Evolutionary conservation across 345 rosid genomes (phyloP), one percentile per base, ranked within the genome.

Genomic region (Dipteronia dyeriana): DNA sequence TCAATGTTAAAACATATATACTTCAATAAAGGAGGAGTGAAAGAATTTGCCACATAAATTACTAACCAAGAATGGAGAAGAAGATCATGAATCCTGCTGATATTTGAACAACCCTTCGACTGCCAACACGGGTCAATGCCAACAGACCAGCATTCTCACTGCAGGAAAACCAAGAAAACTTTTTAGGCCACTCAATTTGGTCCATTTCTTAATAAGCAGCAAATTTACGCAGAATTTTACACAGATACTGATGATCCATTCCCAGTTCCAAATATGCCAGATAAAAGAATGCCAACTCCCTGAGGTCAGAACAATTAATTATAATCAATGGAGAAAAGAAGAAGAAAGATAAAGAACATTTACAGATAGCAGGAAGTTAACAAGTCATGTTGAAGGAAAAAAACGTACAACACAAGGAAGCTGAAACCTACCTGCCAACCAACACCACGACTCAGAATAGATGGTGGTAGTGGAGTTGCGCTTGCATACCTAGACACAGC

Each of bases 191-290:
- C 22, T 57, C 45, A 38, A 38, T 7, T 29, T 10, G 4, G 43
- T 1, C 49, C 16, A 39, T 69, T 41, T 66, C 56, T 47, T 60
- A 51, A 68, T 12, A 34, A 57, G 49, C 41, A 5, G 14, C n/a
- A n/a, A n/a, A 47, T 16, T 59, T 67, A 20, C 38, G 73, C 25
- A 80, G 19, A 41, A 68, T 76, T 98, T 86, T 90, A 96, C 99
- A 91, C 90, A 9, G 99, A 86, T 47, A 92, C 97, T 31, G 98
- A 84, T 25, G 98, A 87, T 79, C 98, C 99, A 75, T 75, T 92
- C 49, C 97, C 99, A 56, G 98, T 94, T 85, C 99, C 99, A 80
- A 96, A 96, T 79, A 96, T 79, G 73, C 99, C 98, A 29, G 97
- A 92, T 67, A 91, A 82, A 74, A 96, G 94, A 79, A 96, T 89